A percentile compares a stretch with the other conserved stretches of the same genome.
These are phyloP conservation scores for Apiotrichum laibachii DNA, from an alignment of 1,284 basidiomycete species.

Conservation along the genomic window DNA sequence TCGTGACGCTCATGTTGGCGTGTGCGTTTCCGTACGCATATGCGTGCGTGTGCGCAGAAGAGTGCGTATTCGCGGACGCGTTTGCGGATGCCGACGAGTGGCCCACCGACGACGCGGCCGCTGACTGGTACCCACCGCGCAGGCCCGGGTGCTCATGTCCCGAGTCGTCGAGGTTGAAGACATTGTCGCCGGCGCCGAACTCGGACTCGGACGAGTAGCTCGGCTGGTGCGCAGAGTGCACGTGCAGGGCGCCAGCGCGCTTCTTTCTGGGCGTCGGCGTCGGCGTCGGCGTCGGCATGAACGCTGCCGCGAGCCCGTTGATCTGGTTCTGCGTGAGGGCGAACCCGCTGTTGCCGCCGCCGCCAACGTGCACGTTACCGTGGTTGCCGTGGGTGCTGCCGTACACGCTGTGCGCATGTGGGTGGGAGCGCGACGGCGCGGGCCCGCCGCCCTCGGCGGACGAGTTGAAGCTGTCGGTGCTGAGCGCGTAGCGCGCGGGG, in stretches of 20 bases:
- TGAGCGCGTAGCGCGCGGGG: conserved; percentile 2
- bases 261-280: neutral
- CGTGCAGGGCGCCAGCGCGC: conserved; percentile 7
- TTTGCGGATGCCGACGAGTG: no score
- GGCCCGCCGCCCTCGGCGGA: neutral
- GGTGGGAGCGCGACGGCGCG: neutral
- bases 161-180: conserved; percentile 29
- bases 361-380: neutral
- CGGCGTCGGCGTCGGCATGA: neutral
- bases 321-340: neutral
- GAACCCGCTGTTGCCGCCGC: neutral
- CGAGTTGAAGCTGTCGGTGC: conserved; percentile 4
- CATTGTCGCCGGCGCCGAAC: conserved; percentile 23
- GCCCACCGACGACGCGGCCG: no score
- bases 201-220: conserved; percentile 25
- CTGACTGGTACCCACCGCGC: no score
- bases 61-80: no score
- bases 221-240: conserved; percentile 17
- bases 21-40: neutral
- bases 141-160: neutral
- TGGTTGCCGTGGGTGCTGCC: neutral
- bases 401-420: neutral
- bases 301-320: neutral
- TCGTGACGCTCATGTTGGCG: neutral
- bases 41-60: neutral